Evolutionary conservation across 768 basidiomycete species (phyloP).

Genomic region (Suillus decipiens): DNA sequence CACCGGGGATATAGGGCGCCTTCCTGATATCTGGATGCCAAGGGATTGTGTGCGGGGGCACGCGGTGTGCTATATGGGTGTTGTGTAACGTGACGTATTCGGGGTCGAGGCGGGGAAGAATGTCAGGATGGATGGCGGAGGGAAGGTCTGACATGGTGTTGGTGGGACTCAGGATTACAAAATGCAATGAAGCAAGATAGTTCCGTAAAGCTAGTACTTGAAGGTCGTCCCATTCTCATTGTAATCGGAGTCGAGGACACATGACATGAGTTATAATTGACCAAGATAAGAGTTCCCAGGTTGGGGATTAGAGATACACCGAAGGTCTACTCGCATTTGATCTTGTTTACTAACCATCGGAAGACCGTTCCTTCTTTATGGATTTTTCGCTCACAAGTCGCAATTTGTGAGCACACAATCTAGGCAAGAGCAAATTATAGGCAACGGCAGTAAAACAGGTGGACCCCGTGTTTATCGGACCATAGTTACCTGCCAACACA

Average conservation of each 20-base stretch:
- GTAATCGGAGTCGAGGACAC: not conserved
- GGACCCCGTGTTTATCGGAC: not conserved
- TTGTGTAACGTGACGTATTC: constrained; percentile 67
- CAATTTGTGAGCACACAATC: not conserved
- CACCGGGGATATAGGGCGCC: constrained; percentile 52
- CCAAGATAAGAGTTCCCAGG: not conserved
- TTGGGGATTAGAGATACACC: not conserved
- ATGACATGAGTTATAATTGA: constrained; percentile 1
- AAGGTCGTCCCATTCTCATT: not conserved
- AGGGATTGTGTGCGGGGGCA: constrained; percentile 55
- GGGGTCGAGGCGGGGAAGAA: constrained; percentile 57
- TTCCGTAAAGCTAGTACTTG: not conserved
- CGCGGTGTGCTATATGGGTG: constrained; percentile 40
- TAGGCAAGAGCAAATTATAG: not conserved
- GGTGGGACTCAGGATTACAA: not conserved
- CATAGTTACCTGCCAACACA: not conserved
- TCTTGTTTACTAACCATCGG: not conserved
- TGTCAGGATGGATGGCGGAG: constrained; percentile 62
- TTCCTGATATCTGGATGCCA: constrained; percentile 61
- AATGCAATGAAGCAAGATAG: not conserved
- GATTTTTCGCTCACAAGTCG: not conserved
- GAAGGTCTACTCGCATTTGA: not conserved
- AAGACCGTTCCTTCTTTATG: not conserved
- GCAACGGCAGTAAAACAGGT: not conserved
- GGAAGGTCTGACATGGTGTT: constrained; percentile 21